A percentile compares a stretch with the other conserved stretches of the same genome.
These are phyloP conservation scores for Aspergillus panamensis DNA, from an alignment of 495 filamentous ascomycete genomes.

Conservation along the genomic window DNA sequence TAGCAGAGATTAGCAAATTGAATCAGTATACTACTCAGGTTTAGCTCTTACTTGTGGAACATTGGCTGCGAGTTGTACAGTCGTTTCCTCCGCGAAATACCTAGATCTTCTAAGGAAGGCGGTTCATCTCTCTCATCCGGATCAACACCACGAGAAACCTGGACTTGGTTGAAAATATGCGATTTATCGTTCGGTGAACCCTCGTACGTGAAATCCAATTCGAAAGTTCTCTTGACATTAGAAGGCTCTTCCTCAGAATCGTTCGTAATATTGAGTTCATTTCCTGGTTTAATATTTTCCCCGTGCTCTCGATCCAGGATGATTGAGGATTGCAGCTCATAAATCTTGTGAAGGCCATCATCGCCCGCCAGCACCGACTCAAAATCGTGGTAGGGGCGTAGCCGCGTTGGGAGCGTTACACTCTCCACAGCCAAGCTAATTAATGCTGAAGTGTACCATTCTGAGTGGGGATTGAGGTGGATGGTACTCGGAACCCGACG, in stretches of 20 bases:
- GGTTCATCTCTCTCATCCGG: slow-evolving; percentile 34
- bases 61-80: slow-evolving; percentile 45
- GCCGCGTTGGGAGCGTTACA: slow-evolving; percentile 69
- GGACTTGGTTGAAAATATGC: slow-evolving; percentile 63
- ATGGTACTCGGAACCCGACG: slow-evolving; percentile 56
- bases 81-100: slow-evolving; percentile 33
- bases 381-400: slow-evolving; percentile 60
- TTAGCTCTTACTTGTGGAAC: slow-evolving; percentile 55
- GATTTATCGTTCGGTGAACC: slow-evolving; percentile 35
- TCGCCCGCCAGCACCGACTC: slow-evolving; percentile 69
- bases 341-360: slow-evolving; percentile 72
- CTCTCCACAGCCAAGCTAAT: slow-evolving; percentile 77
- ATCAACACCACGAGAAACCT: slow-evolving; percentile 42
- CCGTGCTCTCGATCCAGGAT: slow-evolving; percentile 24
- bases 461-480: slow-evolving; percentile 58
- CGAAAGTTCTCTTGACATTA: slow-evolving; percentile 41
- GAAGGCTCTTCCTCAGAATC: slow-evolving; percentile 13
- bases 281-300: slow-evolving; percentile 16
- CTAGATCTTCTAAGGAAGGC: slow-evolving; percentile 28
- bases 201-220: slow-evolving; percentile 57
- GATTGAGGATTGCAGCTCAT: slow-evolving; percentile 60
- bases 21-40: background rate
- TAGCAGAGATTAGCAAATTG: slow-evolving; percentile 25
- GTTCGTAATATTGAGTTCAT: slow-evolving; percentile 3
- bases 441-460: slow-evolving; percentile 80